phyloP scores from a whole-genome alignment of 2,329 filamentous ascomycete genomes.

The Fusarium sp. region DNA sequence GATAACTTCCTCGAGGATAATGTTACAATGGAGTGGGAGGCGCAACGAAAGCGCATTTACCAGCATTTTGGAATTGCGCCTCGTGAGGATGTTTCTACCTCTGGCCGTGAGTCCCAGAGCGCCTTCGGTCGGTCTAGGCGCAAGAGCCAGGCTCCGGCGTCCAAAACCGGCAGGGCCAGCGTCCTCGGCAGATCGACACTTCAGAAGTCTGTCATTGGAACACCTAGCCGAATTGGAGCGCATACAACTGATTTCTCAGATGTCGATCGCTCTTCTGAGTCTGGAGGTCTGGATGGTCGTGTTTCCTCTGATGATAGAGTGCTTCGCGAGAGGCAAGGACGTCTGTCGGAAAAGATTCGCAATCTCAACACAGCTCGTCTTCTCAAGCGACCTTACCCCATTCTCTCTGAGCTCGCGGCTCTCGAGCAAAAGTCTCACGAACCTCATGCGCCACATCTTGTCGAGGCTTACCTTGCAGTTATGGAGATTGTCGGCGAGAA shows the following conservation, averaged over 20 bases:
- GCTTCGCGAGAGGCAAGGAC: conserved; percentile 84
- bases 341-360: conserved; percentile 83
- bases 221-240: conserved; percentile 75
- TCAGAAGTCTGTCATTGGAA: conserved; percentile 88
- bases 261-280: conserved; percentile 68
- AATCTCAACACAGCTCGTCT: conserved; percentile 80
- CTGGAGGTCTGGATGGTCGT: conserved; percentile 59
- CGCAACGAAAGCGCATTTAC: conserved; percentile 92
- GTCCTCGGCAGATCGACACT: conserved; percentile 72
- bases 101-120: conserved; percentile 62
- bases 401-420: conserved; percentile 80
- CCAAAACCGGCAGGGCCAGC: conserved; percentile 62
- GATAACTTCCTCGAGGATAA: conserved; percentile 95
- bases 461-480: conserved; percentile 85
- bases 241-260: conserved; percentile 77
- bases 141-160: conserved; percentile 63
- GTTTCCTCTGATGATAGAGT: conserved; percentile 76
- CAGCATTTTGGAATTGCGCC: conserved; percentile 92
- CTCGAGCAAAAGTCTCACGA: conserved; percentile 79
- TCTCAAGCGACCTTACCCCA: conserved; percentile 74
- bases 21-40: conserved; percentile 95
- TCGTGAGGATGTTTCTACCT: conserved; percentile 59
- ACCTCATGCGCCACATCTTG: conserved; percentile 78
- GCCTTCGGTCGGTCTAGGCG: conserved; percentile 72
- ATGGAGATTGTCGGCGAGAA: conserved; percentile 83